Base-by-base conservation (phyloP, 179 eudicot species). In the Beta lomatogona region DNA sequence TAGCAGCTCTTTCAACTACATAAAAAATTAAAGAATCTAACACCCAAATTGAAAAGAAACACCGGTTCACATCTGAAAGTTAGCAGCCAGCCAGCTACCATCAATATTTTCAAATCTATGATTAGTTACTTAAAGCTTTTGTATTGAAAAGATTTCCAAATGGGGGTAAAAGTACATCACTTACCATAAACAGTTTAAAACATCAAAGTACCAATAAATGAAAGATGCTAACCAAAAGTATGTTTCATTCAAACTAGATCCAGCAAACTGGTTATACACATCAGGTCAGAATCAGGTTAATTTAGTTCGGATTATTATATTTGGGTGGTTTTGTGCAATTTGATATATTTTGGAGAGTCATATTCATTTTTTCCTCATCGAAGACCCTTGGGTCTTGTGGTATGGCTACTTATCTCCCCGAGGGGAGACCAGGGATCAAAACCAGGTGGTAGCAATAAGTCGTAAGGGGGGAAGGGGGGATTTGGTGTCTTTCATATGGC, bases 151-250 rank as follows among this genome's bases (percentile, higher is more conserved):
- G 12, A 3, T 58, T 83, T 41, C 86, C 66, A 75, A 28, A 75
- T 13, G 63, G 44, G 82, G 86, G 25, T 16, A 69, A 83, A 83
- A 75, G 73, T 25, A 61, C 80, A 69, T 21, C 53, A 76, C 53
- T 63, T 70, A 45, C 80, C 69, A 69, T 15, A 52, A 48, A 71
- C 48, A 52, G 19, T 21, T 64, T 31, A 11, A 9, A 67, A 59
- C 76, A 79, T 50, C 14, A 46, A 70, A 59, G 41, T 55, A 59
- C 82, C 85, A 82, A 25, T 44, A 22, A 53, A 48, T 4, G 50
- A 46, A 83, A 31, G 57, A 46, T 46, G 71, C 64, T 21, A 21
- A 21, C 12, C 2, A 46, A 22, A 36, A 41, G 25, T 36, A 54
- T 21, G 41, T 18, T 61, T 54, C 5, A 48, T 45, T 45, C 28